Base-by-base conservation (phyloP, 768 basidiomycete species). In the Chalciporus sphaerocephalus region DNA sequence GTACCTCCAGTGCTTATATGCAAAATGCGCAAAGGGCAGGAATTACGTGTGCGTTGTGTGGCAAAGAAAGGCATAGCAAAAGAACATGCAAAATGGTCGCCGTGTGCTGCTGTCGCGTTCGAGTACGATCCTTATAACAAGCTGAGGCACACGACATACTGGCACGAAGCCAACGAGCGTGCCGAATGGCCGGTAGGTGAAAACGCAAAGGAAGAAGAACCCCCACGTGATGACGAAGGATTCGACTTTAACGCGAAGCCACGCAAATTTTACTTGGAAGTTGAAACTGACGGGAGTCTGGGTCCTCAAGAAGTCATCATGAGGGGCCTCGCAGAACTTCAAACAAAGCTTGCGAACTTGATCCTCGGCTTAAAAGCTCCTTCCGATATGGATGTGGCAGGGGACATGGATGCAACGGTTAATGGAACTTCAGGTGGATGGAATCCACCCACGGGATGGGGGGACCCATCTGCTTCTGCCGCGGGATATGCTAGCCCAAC, bases 111-210 rank as follows among this genome's bases (percentile, higher is more conserved):
- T 7, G 85, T 99, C 15, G 81, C 85, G 7, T 98, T 95, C 53
- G 96, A 99, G 70, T 99, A 99, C 52, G 96, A 99, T 66, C 96
- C 96, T 11, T 79, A 97, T 73, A 99, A 99, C 71, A 92, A 92
- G 65, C 74, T 99, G 24, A 82, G 93, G 42, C 96, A 99, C 68
- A 98, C 96, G 3, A 82, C 87, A 2, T 82, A 96, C 66, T 98
- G 96, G 96, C 91, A 75, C 61, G 96, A 99, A 67, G 76, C 73
- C 18, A 83, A 93, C 56, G 74, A 79, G 53, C 79, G 80, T 24
- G 75, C 67, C 3, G 96, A 99, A 69, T 99, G 96, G 96, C 95
- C 94, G 0, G 65, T 94, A 7, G 81, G 89, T 52, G 78, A 82
- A 28, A 98, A 98, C 62, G 89, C 87, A 13, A 73, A 77, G 50